Percentiles rank a stretch among this genome's conserved stretches.
Conservation (phyloP, 1,284 basidiomycete species). For the Sanguinoderma infundibulare region DNA sequence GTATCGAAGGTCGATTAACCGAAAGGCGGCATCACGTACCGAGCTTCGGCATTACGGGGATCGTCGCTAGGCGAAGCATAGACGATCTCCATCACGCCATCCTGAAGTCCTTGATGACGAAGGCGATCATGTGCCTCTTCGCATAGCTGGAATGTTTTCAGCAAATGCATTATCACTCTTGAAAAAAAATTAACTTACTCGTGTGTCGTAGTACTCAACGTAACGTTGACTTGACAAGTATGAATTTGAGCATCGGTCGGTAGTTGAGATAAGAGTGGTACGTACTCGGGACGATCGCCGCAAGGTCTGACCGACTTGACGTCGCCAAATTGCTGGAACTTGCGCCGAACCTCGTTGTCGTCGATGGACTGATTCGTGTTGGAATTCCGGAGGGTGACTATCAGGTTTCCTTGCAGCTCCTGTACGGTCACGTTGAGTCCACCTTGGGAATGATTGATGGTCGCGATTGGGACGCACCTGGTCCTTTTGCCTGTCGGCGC, state of each 20-base stretch:
- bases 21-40: slow-evolving; percentile 16
- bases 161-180: neutral
- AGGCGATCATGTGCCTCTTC: slow-evolving; percentile 83
- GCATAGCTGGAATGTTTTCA: slow-evolving; percentile 53
- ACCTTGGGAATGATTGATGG: neutral
- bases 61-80: slow-evolving; percentile 84
- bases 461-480: slow-evolving; percentile 55
- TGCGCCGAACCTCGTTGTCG: slow-evolving; percentile 82
- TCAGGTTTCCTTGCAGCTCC: slow-evolving; percentile 82
- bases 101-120: slow-evolving; percentile 78
- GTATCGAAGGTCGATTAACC: neutral
- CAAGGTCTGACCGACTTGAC: slow-evolving; percentile 79
- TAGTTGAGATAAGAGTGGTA: slow-evolving; percentile 15
- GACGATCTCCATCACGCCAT: slow-evolving; percentile 86
- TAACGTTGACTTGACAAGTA: slow-evolving; percentile 66
- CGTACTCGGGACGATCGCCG: slow-evolving; percentile 74
- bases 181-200: slow-evolving; percentile 51
- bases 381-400: slow-evolving; percentile 78
- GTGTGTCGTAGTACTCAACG: slow-evolving; percentile 88
- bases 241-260: neutral
- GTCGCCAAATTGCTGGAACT: slow-evolving; percentile 89
- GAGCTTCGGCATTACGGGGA: slow-evolving; percentile 34
- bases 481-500: slow-evolving; percentile 86
- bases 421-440: slow-evolving; percentile 30
- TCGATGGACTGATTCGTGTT: slow-evolving; percentile 69